These are phyloP conservation scores for Colletotrichum aenigma DNA, from an alignment of 2,329 filamentous ascomycete genomes.

Conservation along the genomic window DNA sequence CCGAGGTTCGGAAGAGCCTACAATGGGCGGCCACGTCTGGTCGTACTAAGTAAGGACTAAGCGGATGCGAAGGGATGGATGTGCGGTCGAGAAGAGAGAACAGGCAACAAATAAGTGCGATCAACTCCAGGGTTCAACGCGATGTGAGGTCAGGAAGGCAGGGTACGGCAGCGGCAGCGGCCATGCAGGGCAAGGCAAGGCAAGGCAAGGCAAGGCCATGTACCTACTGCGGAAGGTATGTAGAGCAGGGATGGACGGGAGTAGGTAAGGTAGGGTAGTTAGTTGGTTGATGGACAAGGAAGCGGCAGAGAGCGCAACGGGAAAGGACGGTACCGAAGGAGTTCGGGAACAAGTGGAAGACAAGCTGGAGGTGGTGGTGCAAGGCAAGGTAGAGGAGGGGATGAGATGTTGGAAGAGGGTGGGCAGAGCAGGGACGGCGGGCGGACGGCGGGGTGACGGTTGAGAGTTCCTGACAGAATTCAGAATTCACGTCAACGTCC, in stretches of 20 bases:
- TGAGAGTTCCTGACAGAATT: conserved; percentile 1
- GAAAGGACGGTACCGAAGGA: not conserved
- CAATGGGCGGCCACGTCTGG: not conserved
- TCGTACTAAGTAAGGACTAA: not conserved
- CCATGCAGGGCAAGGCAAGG: not conserved
- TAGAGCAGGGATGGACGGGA: not conserved
- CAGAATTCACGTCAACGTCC: not conserved
- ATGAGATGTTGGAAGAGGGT: not conserved
- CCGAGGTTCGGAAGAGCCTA: not conserved
- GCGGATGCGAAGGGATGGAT: not conserved
- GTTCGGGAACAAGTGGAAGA: conserved; percentile 13
- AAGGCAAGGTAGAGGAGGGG: not conserved
- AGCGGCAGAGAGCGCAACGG: not conserved
- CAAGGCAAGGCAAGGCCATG: not conserved
- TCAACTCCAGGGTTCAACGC: not conserved
- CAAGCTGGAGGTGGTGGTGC: not conserved
- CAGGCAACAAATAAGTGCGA: not conserved
- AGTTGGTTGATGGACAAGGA: not conserved
- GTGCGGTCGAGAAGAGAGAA: not conserved
- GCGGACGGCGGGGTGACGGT: not conserved
- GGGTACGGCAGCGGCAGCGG: not conserved
- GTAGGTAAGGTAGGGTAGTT: not conserved
- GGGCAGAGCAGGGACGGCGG: not conserved
- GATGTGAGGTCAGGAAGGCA: not conserved
- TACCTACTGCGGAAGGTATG: not conserved